Base-by-base conservation (phyloP, 192 early-diverging fungal genomes). In the Podila clonocystis region DNA sequence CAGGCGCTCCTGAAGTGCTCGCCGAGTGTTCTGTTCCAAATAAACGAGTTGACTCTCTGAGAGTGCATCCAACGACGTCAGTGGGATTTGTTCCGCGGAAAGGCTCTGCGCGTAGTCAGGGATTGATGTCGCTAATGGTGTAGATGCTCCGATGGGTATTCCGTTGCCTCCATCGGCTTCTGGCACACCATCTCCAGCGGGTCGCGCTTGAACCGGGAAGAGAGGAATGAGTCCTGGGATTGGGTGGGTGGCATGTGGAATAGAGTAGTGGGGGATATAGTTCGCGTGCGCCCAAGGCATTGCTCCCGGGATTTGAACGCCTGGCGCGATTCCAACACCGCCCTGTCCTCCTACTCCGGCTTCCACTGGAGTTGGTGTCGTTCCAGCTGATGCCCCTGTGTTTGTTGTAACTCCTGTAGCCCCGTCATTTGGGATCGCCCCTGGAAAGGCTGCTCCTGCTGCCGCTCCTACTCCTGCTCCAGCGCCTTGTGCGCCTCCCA, bases 1-100 rank as follows among this genome's bases (percentile, higher is more conserved):
- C 45, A 94, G 80, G 15, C 91, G 84, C 45, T 94, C 91, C 60
- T 84, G 84, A 3, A 94, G 87, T 5, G 88, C 91, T 3, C 87
- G 84, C 36, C 90, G 83, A 4, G 91, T 91, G 29, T 83, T 87
- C 0, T 86, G 70, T 9, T 90, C 86, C 15, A 94, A 72, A 1
- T 73, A 75, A 12, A 60, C 59, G 34, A 94, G 80, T 45, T 94
- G 89, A 26, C 90, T 91, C 26, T 91, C 89, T 50, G 85, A 79
- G 1, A 91, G 77, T 19, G 66, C 63, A 62, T 85, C 78, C 62
- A 91, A 82, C n/a, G 62, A 69, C 6, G 77, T 73, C 62, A 34
- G 76, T 67, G 36, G 85, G 63, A 62, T 84, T 45, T 50, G 67
- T 26, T 64, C 60, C 22, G 34, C 38, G 1, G 85, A 80, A 41